Base-by-base conservation (phyloP, 2,329 filamentous ascomycete genomes). In the Penicillium glabrum region DNA sequence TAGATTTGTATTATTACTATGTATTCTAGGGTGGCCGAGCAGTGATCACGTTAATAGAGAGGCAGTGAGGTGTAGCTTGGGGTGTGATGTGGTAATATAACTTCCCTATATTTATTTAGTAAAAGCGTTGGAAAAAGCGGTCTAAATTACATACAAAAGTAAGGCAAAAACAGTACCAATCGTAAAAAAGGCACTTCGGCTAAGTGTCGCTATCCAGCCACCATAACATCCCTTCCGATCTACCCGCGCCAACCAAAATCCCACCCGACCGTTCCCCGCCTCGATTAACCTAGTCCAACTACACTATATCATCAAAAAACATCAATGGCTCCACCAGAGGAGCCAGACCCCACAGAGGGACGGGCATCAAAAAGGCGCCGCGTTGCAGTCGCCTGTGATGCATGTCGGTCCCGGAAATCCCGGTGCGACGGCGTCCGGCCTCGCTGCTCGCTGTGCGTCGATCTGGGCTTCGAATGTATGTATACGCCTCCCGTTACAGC, bases 351-450 rank as follows among this genome's bases (percentile, higher is more conserved):
- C 37, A n/a, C 51, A n/a, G 54, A 54, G 11, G 33, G 55, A 11
- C 57, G 49, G 1, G 35, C 51, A 10, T 57, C 56, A 49, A 77
- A 77, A 58, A 67, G 75, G 16, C 69, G 75, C 16, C 65, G 75
- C 21, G 70, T 77, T 9, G 69, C 73, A 37, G 52, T 78, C 29
- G 75, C 75, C 33, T 77, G 75, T 51, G 73, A 73, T 59, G 67
- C 71, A 21, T 78, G 75, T 54, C 58, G 67, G 5, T 69, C 70
- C 41, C 67, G 72, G 29, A 72, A 77, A 53, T 67, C 66, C 24
- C 60, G 78, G 69, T 81, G 79, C 53, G 76, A 80, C 66, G 77
- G 78, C 11, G 61, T 60, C 11, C 69, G 75, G 21, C 79, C 79
- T 13, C 72, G 71, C 44, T 80, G 78, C 58, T 73, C 72, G n/a